These are phyloP conservation scores for Paramecium biaurelia DNA, from an alignment of 73 alveolate species.

Conservation along the genomic window DNA sequence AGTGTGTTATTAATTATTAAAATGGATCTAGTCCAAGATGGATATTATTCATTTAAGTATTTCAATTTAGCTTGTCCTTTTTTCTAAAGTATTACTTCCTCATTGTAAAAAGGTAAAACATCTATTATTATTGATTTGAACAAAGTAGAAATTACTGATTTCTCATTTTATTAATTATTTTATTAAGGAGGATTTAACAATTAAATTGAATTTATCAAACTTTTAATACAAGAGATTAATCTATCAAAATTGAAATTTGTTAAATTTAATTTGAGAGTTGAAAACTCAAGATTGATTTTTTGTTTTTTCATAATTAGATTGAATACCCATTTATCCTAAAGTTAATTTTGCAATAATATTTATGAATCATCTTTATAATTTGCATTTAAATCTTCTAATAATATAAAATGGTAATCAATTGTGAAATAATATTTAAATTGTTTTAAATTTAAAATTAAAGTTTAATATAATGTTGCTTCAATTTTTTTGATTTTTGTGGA, in stretches of 20 bases:
- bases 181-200: background rate
- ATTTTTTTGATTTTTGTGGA: background rate
- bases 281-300: background rate
- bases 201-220: background rate
- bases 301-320: background rate
- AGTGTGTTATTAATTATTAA: background rate
- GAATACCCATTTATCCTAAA: background rate
- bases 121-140: background rate
- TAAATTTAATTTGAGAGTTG: background rate
- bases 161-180: background rate
- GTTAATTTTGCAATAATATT: background rate
- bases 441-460: background rate
- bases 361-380: background rate
- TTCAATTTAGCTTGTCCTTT: background rate
- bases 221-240: background rate
- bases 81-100: background rate
- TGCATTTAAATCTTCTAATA: background rate
- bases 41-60: background rate
- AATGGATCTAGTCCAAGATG: constrained; percentile 29
- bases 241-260: background rate
- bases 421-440: background rate
- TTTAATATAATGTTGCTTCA: background rate
- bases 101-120: background rate
- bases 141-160: background rate
- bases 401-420: background rate